Base-by-base conservation (phyloP, 2,329 filamentous ascomycete genomes). In the Penicillium sp. region DNA sequence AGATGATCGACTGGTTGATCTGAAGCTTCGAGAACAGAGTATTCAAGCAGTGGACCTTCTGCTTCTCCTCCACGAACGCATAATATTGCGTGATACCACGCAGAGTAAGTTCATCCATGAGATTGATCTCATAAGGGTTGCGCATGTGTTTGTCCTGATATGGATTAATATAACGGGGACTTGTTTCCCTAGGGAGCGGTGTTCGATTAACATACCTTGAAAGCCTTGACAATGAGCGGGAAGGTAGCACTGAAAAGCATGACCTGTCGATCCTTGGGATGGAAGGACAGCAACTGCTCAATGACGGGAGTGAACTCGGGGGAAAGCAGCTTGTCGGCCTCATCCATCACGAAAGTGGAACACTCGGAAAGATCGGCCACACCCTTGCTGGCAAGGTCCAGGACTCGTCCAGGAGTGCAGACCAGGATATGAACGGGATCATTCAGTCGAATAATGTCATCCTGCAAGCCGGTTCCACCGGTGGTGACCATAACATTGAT, bases 1-100 rank as follows among this genome's bases (percentile, higher is more conserved):
- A 98, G 70, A 98, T 98, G 76, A 98, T 98, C 55, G 95, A 98
- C 77, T 98, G 93, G 75, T 98, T 98, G 76, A 98, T 98, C 74
- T 98, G 92, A 13, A 98, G 83, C 74, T 96, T 95, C 62, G 91
- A 96, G 78, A 98, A 98, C 56, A 98, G 85, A 0, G 93, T 98
- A 77, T 98, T 98, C 58, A 98, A 77, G 71, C 93, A 98, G 75
- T 98, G 95, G 18, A 98, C 93, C 76, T 98, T 98, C 70, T 96
- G 89, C 76, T 96, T 96, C 75, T 98, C 93, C 73, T 98, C 93
- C 45, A 98, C 95, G 61, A 97, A 98, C 37, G 93, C 93, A 67
- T 98, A 98, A 76, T 97, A 98, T 69, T 98, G 93, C 0, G 93
- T 98, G 66, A 98, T 97, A 78, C 93, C 93, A 51, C 93, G 88